These are phyloP conservation scores for Fusarium staphyleae DNA, from an alignment of 2,329 filamentous ascomycete species.

Conservation along the genomic window DNA sequence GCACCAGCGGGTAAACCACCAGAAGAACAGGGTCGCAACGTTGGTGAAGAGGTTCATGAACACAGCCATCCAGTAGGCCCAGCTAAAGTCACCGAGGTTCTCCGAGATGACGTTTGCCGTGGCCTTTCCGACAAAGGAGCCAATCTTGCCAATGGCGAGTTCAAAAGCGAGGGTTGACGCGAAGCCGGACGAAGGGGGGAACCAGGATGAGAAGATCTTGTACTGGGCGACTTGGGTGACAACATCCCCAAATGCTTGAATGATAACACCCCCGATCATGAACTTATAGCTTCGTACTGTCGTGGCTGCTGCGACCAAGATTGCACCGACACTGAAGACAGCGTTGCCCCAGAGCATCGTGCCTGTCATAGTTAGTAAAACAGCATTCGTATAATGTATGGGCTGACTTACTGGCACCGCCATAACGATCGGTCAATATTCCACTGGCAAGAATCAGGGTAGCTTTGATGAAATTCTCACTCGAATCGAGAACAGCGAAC, in stretches of 20 bases:
- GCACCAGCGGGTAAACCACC: conserved; percentile 61
- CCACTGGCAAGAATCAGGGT: conserved; percentile 62
- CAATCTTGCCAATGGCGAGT: conserved; percentile 66
- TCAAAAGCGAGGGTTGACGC: conserved; percentile 68
- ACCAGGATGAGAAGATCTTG: conserved; percentile 71
- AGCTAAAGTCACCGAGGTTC: conserved; percentile 65
- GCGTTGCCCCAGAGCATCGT: conserved; percentile 68
- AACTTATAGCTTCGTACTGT: conserved; percentile 63
- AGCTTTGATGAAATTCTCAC: conserved; percentile 68
- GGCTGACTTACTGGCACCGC: conserved; percentile 57
- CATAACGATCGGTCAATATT: conserved; percentile 63
- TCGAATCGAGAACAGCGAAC: conserved; percentile 65
- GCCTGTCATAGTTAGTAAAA: conserved; percentile 34
- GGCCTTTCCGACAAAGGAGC: conserved; percentile 65
- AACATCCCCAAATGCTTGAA: conserved; percentile 67
- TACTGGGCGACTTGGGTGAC: conserved; percentile 70
- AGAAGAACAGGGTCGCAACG: conserved; percentile 59
- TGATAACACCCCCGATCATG: conserved; percentile 64
- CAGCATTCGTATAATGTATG: too few species aligned
- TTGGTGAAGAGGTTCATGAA: conserved; percentile 72
- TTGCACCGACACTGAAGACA: conserved; percentile 64
- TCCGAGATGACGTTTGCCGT: conserved; percentile 66
- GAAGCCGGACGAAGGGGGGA: conserved; percentile 66
- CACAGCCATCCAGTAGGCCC: conserved; percentile 68
- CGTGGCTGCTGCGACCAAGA: conserved; percentile 65